Evolutionary conservation across 108 stramenopile genomes (phyloP), one percentile per base, ranked within the genome.

Genomic region (Fragilaria crotonensis): DNA sequence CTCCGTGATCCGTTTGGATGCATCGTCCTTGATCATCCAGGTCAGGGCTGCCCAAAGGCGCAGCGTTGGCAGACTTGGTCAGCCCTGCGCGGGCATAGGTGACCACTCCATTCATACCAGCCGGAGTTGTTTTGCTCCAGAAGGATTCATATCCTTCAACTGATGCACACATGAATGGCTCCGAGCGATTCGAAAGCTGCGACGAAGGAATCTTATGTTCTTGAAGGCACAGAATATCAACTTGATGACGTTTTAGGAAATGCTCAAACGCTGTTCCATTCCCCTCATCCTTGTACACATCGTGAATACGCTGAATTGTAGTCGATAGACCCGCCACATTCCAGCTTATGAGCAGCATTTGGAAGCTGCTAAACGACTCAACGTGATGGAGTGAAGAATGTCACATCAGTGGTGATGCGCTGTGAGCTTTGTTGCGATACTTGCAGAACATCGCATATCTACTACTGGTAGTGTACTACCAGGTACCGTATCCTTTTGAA

Each of bases 1-100:
- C 51, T 4, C 89, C 90, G 67, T 96, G 95, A 70, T 96, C 87
- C 1, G 95, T 96, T 79, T 94, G 75, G 59, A 96, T 59, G 48
- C 87, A 91, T 3, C 95, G 70, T 45, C 95, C 95, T 61, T 91
- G 84, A 65, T 67, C 70, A 52, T 96, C 93, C 48, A 96, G 57
- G 14, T 41, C 36, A n/a, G 62, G 47, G 21, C 55, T 54, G 0
- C 64, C 66, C 25, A 96, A 65, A 5, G 85, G 83, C 3, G 26
- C 27, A 0, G 78, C 45, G 52, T 89, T 70, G 17, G 92, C 89
- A 5, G 66, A 57, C 45, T 61, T 25, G 0, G 59, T 59, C 1
- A 52, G 47, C 7, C 87, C 90, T 21, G 51, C 36, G 49, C 72
- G 73, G 30, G 73, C 90, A 70, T 85, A 94, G 2, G 95, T 96